Conservation (phyloP, 169 alveolate species). For the Miamiensis avidus region DNA sequence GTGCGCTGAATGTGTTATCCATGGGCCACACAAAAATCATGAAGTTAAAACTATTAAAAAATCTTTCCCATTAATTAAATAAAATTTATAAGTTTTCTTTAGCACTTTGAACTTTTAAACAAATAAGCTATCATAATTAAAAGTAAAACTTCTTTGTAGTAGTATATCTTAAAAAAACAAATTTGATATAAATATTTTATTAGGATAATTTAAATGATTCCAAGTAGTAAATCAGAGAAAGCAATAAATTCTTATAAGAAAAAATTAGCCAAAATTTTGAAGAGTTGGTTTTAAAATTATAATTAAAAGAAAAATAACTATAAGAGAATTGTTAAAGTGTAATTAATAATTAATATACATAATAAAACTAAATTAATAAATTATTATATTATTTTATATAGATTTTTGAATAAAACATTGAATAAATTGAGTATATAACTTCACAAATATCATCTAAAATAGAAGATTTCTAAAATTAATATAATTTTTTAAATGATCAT, state of each 20-base stretch:
- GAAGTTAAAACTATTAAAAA: constrained; percentile 79
- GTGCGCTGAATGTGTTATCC: constrained; percentile 87
- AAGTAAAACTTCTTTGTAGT: background rate
- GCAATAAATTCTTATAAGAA: too few relatives aligned
- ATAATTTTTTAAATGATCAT: background rate
- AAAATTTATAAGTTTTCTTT: constrained; percentile 61
- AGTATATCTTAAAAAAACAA: too few relatives aligned
- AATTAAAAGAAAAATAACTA: background rate
- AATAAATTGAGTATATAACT: too few relatives aligned
- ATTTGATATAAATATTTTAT: too few relatives aligned
- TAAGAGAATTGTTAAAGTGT: background rate
- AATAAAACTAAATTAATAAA: too few relatives aligned
- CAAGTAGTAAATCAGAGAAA: background rate
- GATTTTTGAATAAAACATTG: background rate
- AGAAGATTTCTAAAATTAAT: background rate
- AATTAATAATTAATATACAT: too few relatives aligned
- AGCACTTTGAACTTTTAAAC: background rate
- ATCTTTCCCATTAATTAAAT: constrained; percentile 74
- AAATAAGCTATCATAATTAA: too few relatives aligned
- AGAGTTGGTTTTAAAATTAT: background rate
- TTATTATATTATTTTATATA: too few relatives aligned
- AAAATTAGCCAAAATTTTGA: background rate
- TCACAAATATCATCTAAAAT: too few relatives aligned
- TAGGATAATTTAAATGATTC: background rate
- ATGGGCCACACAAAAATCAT: constrained; percentile 83